Percentiles rank a stretch among this genome's conserved stretches.
Conservation (phyloP, 2,329 filamentous ascomycete species). For the Aspergillus uvarum region DNA sequence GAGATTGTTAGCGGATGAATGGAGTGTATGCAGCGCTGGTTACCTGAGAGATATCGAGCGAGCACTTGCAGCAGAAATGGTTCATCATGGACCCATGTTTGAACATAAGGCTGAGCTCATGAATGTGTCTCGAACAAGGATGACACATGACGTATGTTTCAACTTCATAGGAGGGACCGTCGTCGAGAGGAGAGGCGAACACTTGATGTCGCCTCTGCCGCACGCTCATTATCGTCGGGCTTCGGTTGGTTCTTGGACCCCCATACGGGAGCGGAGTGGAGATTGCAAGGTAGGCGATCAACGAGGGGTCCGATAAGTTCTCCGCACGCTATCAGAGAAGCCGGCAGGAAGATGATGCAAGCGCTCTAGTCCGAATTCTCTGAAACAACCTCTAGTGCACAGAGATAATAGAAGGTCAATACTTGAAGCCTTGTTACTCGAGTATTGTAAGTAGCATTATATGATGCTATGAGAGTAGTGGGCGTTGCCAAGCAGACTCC, state of each 20-base stretch:
- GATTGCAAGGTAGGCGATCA: not conserved
- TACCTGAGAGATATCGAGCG: not conserved
- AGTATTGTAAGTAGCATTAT: too few relatives aligned
- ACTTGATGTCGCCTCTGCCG: not conserved
- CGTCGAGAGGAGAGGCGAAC: not conserved
- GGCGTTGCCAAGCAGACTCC: too few relatives aligned
- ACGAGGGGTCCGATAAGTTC: not conserved
- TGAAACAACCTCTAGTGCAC: not conserved
- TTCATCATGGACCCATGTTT: not conserved
- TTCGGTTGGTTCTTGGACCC: not conserved
- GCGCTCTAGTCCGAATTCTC: not conserved
- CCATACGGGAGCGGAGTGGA: not conserved
- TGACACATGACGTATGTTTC: not conserved
- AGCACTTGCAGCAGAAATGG: not conserved
- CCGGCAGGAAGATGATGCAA: not conserved
- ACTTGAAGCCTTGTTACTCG: too few relatives aligned
- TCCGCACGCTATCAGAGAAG: not conserved
- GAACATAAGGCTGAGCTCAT: not conserved
- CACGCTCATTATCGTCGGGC: not conserved
- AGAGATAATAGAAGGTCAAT: too few relatives aligned
- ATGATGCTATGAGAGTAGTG: too few relatives aligned
- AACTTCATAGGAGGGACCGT: not conserved
- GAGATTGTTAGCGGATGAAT: not conserved
- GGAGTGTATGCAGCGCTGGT: not conserved
- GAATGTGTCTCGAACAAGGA: not conserved